Evolutionary conservation across 1,284 basidiomycete genomes (phyloP).

Genomic region (Bondarzewia mesenterica): DNA sequence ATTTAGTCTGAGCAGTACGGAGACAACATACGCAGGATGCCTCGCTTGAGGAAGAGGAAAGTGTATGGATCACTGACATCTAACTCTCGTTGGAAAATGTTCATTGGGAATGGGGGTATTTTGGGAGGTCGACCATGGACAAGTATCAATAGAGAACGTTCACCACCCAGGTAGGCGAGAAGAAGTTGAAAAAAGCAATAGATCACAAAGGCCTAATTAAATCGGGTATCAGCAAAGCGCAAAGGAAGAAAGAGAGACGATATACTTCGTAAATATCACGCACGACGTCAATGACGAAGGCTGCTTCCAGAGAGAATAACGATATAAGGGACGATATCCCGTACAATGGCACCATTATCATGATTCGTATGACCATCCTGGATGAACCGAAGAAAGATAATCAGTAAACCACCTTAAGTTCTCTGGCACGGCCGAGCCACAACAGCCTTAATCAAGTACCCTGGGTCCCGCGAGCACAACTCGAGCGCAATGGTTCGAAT

Average conservation of each 20-base stretch:
- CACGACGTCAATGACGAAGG: constrained; percentile 93
- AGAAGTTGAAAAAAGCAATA: constrained; percentile 90
- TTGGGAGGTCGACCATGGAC: constrained; percentile 87
- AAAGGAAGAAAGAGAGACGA: neutral
- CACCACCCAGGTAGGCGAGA: constrained; percentile 85
- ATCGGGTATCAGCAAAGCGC: constrained; percentile 1
- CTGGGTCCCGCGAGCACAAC: too few relatives aligned
- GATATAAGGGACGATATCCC: constrained; percentile 89
- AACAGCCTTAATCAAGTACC: too few relatives aligned
- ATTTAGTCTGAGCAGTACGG: neutral
- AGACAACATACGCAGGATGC: constrained; percentile 77
- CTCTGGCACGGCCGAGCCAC: too few relatives aligned
- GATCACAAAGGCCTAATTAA: constrained; percentile 83
- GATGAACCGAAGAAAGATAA: constrained; percentile 12
- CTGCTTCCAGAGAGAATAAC: constrained; percentile 89
- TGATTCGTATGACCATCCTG: constrained; percentile 91
- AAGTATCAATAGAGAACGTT: constrained; percentile 85
- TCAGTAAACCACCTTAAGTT: too few relatives aligned
- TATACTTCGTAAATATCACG: constrained; percentile 92
- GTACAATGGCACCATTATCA: constrained; percentile 96
- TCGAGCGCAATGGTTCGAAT: too few relatives aligned
- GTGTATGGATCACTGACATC: constrained; percentile 93
- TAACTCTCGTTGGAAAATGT: constrained; percentile 67
- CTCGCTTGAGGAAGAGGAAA: constrained; percentile 89
- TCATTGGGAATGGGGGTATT: constrained; percentile 80